These are phyloP conservation scores for Schizosaccharomyces octosporus DNA, from an alignment of 805 yeast genomes.

Conservation along the genomic window DNA sequence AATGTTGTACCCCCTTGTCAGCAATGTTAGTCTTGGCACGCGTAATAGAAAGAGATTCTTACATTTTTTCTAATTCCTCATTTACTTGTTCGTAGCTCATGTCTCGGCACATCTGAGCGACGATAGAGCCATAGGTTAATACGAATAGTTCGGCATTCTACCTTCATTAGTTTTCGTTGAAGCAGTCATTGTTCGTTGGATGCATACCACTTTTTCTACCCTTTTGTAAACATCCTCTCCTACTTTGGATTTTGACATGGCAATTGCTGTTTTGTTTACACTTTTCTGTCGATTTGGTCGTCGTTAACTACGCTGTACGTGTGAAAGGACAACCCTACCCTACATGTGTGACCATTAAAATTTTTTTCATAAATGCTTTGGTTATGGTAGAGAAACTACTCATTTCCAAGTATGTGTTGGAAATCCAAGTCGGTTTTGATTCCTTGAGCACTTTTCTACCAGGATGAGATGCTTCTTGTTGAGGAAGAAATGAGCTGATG, in stretches of 20 bases:
- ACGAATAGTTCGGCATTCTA: conserved; percentile 79
- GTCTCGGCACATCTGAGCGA: conserved; percentile 72
- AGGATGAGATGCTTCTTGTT: no score
- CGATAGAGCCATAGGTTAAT: conserved; percentile 84
- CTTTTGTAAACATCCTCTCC: conserved; percentile 88
- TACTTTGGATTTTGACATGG: conserved; percentile 8
- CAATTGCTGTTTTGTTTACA: background rate
- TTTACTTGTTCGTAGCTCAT: conserved; percentile 62
- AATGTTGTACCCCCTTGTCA: conserved; percentile 48
- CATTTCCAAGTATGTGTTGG: no score
- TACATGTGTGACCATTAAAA: no score
- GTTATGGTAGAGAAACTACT: no score
- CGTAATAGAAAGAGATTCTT: background rate
- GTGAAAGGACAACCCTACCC: no score
- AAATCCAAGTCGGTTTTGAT: no score
- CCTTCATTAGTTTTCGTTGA: background rate
- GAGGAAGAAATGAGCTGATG: no score
- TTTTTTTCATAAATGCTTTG: no score
- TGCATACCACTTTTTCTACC: conserved; percentile 58
- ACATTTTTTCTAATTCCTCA: conserved; percentile 60
- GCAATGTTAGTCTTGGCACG: background rate
- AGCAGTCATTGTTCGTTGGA: background rate
- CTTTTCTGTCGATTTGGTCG: no score
- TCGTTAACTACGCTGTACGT: no score
- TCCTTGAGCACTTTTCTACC: no score